These are phyloP conservation scores for Saccharomycopsis sp. DNA, from an alignment of 805 yeast species.

Conservation along the genomic window DNA sequence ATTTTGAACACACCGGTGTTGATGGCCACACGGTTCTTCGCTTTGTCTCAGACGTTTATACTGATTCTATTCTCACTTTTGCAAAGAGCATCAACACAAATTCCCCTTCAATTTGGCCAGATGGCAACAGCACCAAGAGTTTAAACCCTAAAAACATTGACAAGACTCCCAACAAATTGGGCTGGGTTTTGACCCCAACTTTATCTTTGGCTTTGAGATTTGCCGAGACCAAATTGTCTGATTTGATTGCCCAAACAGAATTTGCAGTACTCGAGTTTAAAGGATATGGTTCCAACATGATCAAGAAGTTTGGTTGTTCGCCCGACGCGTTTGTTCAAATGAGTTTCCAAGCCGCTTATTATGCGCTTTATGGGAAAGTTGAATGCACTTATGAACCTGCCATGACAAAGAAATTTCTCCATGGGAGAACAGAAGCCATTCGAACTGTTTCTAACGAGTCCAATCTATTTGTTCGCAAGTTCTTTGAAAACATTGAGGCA, in stretches of 20 bases:
- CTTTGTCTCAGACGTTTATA: constrained; percentile 81
- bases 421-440: constrained; percentile 90
- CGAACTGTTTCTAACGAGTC: constrained; percentile 77
- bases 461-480: constrained; percentile 72
- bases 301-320: constrained; percentile 76
- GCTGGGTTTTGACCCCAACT: constrained; percentile 78
- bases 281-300: constrained; percentile 62
- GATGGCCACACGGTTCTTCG: constrained; percentile 92
- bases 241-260: constrained; percentile 82
- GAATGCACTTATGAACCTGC: constrained; percentile 96
- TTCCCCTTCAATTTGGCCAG: constrained; percentile 26
- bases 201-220: constrained; percentile 72
- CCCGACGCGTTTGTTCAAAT: constrained; percentile 94
- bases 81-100: constrained; percentile 74
- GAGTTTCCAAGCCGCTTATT: constrained; percentile 89
- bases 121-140: constrained; percentile 8
- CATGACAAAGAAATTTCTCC: constrained; percentile 81
- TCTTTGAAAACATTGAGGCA: constrained; percentile 60
- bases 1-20: constrained; percentile 90
- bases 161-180: constrained; percentile 77
- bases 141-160: constrained; percentile 44
- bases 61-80: constrained; percentile 81
- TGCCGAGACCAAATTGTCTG: constrained; percentile 84
- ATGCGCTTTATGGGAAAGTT: constrained; percentile 84
- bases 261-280: constrained; percentile 69